Evolutionary conservation across 257 asterid genomes (phyloP).

Genomic region (Rehmannia glutinosa): DNA sequence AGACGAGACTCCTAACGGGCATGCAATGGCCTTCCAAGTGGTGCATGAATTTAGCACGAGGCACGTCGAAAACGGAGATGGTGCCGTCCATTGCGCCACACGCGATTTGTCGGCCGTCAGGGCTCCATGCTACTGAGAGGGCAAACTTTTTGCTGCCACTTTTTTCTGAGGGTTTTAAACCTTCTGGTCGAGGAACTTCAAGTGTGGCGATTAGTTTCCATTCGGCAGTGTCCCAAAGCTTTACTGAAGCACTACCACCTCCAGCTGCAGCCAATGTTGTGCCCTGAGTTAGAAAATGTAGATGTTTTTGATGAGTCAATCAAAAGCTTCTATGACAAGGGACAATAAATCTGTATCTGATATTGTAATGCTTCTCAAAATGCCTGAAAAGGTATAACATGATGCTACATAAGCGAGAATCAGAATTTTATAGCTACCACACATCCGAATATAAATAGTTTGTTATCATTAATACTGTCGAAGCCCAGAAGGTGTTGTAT

Average conservation of each 20-base stretch:
- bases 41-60: constrained; percentile 78
- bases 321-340: too few relatives aligned
- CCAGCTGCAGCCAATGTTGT: constrained; percentile 89
- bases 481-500: too few relatives aligned
- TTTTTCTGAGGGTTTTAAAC: constrained; percentile 58
- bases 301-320: too few relatives aligned
- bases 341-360: not conserved
- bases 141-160: constrained; percentile 71
- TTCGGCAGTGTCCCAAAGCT: constrained; percentile 79
- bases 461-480: not conserved
- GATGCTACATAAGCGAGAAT: not conserved
- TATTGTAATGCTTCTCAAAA: not conserved
- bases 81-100: constrained; percentile 97
- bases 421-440: not conserved
- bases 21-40: constrained; percentile 90
- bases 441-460: not conserved
- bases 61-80: constrained; percentile 75
- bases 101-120: constrained; percentile 76
- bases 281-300: constrained; percentile 40
- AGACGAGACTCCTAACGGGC: constrained; percentile 91
- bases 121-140: constrained; percentile 88
- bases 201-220: constrained; percentile 67
- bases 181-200: constrained; percentile 83
- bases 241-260: constrained; percentile 96
- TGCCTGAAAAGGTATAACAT: not conserved